These are phyloP conservation scores for Lactarius tabidus DNA, from an alignment of 768 basidiomycete species.

Conservation along the genomic window DNA sequence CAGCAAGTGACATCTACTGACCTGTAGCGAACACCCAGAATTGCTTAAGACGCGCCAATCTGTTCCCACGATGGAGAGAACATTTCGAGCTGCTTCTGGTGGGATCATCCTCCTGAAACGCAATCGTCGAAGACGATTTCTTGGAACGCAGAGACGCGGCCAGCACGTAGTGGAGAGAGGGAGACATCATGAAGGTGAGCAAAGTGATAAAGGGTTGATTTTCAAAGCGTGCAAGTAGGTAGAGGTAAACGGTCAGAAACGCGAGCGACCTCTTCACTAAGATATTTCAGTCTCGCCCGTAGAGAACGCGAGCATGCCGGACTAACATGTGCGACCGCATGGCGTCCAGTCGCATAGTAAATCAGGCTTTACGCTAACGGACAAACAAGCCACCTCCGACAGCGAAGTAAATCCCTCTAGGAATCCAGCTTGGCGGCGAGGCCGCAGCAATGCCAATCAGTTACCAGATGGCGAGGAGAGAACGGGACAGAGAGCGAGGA, in stretches of 20 bases:
- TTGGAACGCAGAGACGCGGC: slow-evolving; percentile 8
- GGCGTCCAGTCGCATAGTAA: background rate
- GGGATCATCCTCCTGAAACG: background rate
- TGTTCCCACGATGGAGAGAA: background rate
- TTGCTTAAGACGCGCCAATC: background rate
- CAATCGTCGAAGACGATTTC: background rate
- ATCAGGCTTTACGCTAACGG: background rate
- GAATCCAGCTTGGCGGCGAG: too few species aligned
- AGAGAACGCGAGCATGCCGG: background rate
- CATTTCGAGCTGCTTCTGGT: background rate
- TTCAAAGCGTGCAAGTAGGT: background rate
- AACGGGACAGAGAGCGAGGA: too few species aligned
- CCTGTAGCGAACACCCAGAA: slow-evolving; percentile 8
- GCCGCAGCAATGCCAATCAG: too few species aligned
- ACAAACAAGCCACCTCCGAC: too few species aligned
- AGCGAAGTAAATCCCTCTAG: too few species aligned
- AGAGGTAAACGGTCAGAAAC: background rate
- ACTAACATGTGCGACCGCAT: background rate
- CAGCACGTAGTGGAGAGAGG: slow-evolving; percentile 7
- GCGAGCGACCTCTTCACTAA: background rate
- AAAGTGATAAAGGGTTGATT: background rate
- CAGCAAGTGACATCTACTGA: background rate
- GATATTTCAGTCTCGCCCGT: background rate
- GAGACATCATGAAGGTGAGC: background rate
- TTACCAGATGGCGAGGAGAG: too few species aligned